Percentiles rank a stretch among this genome's conserved stretches.
Evolutionary conservation across 768 basidiomycete species (phyloP).

Genomic region (Paxillus rubicundulus): DNA sequence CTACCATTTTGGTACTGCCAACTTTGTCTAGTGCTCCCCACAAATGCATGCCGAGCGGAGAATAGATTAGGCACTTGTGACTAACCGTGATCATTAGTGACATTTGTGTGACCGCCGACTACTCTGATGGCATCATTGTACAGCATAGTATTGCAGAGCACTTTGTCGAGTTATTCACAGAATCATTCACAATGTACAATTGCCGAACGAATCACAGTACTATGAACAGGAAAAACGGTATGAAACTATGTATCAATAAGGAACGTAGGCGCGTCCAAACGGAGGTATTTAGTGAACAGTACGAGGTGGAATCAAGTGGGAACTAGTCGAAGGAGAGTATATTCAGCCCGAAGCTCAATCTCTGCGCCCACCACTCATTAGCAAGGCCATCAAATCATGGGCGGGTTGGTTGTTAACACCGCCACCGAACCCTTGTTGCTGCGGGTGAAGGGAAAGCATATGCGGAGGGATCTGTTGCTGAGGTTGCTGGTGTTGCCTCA

Average conservation of each 20-base stretch:
- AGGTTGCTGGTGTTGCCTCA: conserved; percentile 34
- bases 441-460: conserved; percentile 54
- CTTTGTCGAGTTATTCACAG: conserved; percentile 6
- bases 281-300: conserved; percentile 7
- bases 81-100: no score
- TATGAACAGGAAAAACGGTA: conserved; percentile 20
- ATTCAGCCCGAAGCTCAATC: conserved; percentile 44
- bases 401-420: conserved; percentile 52
- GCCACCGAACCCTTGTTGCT: conserved; percentile 52
- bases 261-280: conserved; percentile 29
- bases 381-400: conserved; percentile 79
- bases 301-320: conserved; percentile 13
- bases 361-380: conserved; percentile 70
- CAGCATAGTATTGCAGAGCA: no score
- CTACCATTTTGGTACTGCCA: no score
- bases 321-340: conserved; percentile 9
- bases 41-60: no score
- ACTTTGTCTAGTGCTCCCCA: no score
- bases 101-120: no score
- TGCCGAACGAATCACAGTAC: conserved; percentile 13
- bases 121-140: no score
- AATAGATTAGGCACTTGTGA: no score
- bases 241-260: conserved; percentile 33
- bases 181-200: conserved; percentile 22
- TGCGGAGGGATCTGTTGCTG: conserved; percentile 57